These are phyloP conservation scores for Seiridium cupressi DNA, from an alignment of 2,329 filamentous ascomycete genomes.

Conservation along the genomic window DNA sequence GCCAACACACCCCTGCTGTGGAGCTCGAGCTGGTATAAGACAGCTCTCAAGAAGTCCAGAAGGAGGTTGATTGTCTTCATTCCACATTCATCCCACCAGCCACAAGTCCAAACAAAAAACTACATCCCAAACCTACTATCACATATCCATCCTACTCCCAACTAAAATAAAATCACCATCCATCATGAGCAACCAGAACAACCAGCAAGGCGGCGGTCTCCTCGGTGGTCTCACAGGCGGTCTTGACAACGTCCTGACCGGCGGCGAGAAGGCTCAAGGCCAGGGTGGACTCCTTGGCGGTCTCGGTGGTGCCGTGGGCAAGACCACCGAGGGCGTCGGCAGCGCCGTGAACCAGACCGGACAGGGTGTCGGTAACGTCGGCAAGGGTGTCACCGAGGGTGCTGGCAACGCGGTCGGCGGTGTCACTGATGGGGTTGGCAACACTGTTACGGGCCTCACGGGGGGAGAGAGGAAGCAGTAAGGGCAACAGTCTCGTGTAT, in stretches of 20 bases:
- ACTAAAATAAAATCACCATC: not conserved
- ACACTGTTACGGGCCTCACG: conserved; percentile 21
- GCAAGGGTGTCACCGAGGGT: conserved; percentile 27
- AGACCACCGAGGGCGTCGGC: conserved; percentile 27
- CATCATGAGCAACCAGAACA: conserved; percentile 6
- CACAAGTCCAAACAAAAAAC: not conserved
- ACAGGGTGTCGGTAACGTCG: conserved; percentile 21
- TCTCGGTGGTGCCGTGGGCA: conserved; percentile 26
- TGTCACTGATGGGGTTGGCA: conserved; percentile 20
- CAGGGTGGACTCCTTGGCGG: conserved; percentile 35
- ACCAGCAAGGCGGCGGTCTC: conserved; percentile 22
- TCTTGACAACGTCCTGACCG: conserved; percentile 35
- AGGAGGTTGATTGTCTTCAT: too few relatives aligned
- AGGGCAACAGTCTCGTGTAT: too few relatives aligned
- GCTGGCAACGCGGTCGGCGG: conserved; percentile 28
- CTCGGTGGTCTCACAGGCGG: conserved; percentile 31
- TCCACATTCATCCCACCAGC: too few relatives aligned
- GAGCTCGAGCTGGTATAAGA: not conserved
- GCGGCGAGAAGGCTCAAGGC: conserved; percentile 33
- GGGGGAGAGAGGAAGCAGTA: conserved; percentile 10
- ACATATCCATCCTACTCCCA: not conserved
- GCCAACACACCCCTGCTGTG: not conserved
- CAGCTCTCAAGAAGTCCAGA: too few relatives aligned
- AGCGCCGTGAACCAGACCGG: conserved; percentile 19
- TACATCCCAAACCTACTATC: not conserved